A percentile compares a stretch with the other conserved stretches of the same genome.
Conservation (phyloP, 2,329 filamentous ascomycete species). For the Apiospora aurea region DNA sequence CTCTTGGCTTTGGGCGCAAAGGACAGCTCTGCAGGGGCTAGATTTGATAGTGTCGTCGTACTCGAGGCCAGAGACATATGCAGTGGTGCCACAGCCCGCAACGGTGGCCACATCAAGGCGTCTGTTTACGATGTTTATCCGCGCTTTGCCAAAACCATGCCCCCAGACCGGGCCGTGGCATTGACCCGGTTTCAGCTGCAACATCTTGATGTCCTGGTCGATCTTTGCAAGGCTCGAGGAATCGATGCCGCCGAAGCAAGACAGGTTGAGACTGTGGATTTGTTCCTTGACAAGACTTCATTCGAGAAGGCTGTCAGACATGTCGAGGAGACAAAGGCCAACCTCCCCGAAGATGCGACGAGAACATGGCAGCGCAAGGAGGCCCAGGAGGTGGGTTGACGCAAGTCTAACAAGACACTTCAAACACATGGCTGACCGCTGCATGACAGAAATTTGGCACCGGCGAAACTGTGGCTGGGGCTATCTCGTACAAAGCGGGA, state of each 20-base stretch:
- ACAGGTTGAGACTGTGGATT: slow-evolving; percentile 55
- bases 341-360: slow-evolving; percentile 50
- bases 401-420: neutral
- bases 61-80: slow-evolving; percentile 59
- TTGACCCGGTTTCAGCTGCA: slow-evolving; percentile 52
- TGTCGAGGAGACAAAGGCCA: slow-evolving; percentile 44
- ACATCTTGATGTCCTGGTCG: slow-evolving; percentile 49
- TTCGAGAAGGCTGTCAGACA: slow-evolving; percentile 43
- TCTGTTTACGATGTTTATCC: slow-evolving; percentile 51
- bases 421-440: neutral
- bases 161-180: slow-evolving; percentile 45
- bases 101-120: slow-evolving; percentile 59
- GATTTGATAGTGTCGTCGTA: slow-evolving; percentile 46
- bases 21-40: neutral
- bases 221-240: slow-evolving; percentile 43
- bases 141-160: slow-evolving; percentile 30
- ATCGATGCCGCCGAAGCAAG: slow-evolving; percentile 47
- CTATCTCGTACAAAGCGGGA: slow-evolving; percentile 53
- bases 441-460: slow-evolving; percentile 44
- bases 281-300: slow-evolving; percentile 48
- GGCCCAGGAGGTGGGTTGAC: slow-evolving; percentile 40
- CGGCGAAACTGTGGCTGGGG: slow-evolving; percentile 47
- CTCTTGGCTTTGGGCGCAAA: neutral
- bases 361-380: slow-evolving; percentile 44
- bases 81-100: slow-evolving; percentile 60